phyloP scores from a whole-genome alignment of 805 yeast genomes.

The Candida gorgasii region DNA sequence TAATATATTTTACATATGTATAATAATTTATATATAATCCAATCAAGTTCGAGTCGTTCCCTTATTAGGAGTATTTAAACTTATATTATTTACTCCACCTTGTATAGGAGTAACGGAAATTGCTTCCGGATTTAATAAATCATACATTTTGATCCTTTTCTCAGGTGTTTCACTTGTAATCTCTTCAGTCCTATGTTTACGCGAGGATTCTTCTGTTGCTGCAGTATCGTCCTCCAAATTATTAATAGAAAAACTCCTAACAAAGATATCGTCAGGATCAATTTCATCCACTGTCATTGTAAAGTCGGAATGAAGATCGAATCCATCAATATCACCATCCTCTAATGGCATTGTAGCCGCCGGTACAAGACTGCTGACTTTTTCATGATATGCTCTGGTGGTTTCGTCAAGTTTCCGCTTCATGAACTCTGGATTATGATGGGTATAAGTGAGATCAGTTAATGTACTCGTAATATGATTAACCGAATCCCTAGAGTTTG shows the following conservation, averaged over 20 bases:
- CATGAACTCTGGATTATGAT: background rate
- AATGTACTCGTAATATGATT: no score
- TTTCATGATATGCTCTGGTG: background rate
- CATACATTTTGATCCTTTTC: background rate
- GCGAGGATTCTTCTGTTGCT: background rate
- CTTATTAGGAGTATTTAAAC: slow-evolving; percentile 8
- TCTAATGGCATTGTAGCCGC: background rate
- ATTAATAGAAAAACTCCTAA: background rate
- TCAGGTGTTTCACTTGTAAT: slow-evolving; percentile 2
- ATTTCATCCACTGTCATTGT: background rate
- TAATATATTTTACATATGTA: slow-evolving; percentile 4
- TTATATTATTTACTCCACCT: slow-evolving; percentile 21
- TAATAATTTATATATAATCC: slow-evolving; percentile 4
- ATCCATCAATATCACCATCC: background rate
- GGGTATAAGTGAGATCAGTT: no score
- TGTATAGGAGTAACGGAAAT: slow-evolving; percentile 19
- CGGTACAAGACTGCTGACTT: background rate
- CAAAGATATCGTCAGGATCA: background rate
- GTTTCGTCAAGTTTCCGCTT: background rate
- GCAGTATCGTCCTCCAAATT: slow-evolving; percentile 1
- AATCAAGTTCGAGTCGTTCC: background rate
- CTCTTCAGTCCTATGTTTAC: background rate
- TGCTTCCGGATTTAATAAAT: background rate
- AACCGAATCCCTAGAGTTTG: no score
- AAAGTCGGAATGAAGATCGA: slow-evolving; percentile 1